phyloP scores from a whole-genome alignment of 257 asterid genomes.

The Capsicum baccatum region DNA sequence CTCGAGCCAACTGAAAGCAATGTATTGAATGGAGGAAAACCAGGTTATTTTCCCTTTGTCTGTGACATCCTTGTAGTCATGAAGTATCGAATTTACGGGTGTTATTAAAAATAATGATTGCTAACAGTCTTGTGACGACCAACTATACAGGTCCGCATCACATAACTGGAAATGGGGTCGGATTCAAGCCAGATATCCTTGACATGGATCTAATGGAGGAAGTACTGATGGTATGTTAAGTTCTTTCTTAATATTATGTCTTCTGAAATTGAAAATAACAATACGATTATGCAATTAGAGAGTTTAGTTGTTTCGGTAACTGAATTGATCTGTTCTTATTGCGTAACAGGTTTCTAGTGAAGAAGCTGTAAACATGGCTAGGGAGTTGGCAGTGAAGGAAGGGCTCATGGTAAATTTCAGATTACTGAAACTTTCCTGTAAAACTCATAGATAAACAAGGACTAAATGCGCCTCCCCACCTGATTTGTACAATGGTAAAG shows the following conservation, averaged over 20 bases:
- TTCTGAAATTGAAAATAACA: background rate
- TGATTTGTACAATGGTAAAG: background rate
- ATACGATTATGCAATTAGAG: background rate
- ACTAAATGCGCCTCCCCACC: background rate
- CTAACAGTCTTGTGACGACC: background rate
- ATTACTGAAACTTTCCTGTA: background rate
- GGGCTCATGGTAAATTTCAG: conserved; percentile 74
- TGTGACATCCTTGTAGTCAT: background rate
- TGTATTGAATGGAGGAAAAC: conserved; percentile 90
- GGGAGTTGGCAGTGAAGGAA: conserved; percentile 86
- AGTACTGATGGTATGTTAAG: conserved; percentile 76
- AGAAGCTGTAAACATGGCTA: conserved; percentile 88
- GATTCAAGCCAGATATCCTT: conserved; percentile 94
- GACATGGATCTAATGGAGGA: conserved; percentile 99
- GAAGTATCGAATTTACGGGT: background rate
- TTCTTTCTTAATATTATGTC: background rate
- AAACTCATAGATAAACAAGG: background rate
- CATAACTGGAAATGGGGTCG: conserved; percentile 99
- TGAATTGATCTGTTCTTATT: background rate
- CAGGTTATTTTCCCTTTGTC: conserved; percentile 50
- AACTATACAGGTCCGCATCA: conserved; percentile 80
- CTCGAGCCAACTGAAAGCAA: conserved; percentile 94
- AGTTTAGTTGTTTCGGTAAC: background rate
- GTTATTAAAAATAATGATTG: background rate
- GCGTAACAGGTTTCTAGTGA: conserved; percentile 84